Percentiles rank a stretch among this genome's conserved stretches.
Evolutionary conservation across 192 early-diverging fungal species (phyloP).

Genomic region (Coemansia sp.): DNA sequence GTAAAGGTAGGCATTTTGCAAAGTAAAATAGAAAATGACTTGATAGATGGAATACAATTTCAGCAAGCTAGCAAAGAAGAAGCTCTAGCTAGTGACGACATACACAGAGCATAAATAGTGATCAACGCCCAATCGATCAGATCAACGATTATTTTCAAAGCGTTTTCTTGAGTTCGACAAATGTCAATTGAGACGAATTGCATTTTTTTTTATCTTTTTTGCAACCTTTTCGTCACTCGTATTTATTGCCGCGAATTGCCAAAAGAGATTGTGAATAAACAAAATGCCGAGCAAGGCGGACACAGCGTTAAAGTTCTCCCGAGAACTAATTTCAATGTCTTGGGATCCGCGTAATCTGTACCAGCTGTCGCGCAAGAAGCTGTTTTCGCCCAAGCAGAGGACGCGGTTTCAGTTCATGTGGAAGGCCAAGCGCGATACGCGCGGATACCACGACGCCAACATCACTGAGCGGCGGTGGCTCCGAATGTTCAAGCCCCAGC

Average conservation of each 20-base stretch:
- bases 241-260: not conserved
- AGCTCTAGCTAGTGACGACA: not conserved
- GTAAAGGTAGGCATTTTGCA: constrained; percentile 3
- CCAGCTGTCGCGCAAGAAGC: constrained; percentile 67
- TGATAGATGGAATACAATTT: not conserved
- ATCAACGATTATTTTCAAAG: not conserved
- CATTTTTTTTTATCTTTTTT: not conserved
- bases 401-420: constrained; percentile 94
- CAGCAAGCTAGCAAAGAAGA: too few species aligned
- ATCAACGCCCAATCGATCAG: not conserved
- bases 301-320: constrained; percentile 47
- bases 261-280: not conserved
- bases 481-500: constrained; percentile 68
- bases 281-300: constrained; percentile 52
- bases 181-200: not conserved
- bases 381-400: constrained; percentile 55
- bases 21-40: not conserved
- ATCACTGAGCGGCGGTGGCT: constrained; percentile 86
- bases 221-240: not conserved
- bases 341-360: constrained; percentile 95
- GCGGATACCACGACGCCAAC: constrained; percentile 92
- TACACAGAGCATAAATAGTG: not conserved
- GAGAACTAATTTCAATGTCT: constrained; percentile 86
- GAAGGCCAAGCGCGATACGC: constrained; percentile 88
- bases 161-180: not conserved